phyloP scores from a whole-genome alignment of 2,329 filamentous ascomycete genomes.

The Fusarium annulatum region DNA sequence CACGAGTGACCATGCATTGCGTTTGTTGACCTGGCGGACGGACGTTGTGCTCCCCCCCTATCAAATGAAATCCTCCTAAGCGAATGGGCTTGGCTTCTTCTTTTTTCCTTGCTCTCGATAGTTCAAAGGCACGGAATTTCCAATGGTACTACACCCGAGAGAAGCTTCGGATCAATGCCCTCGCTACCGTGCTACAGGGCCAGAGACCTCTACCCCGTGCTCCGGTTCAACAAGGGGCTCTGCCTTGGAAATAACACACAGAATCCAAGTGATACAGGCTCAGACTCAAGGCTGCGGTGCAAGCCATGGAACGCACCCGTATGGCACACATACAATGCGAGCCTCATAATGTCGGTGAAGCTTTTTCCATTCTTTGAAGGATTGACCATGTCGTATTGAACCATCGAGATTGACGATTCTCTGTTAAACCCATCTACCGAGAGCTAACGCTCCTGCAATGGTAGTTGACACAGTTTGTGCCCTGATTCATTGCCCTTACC shows the following conservation, averaged over 20 bases:
- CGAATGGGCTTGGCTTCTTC: constrained; percentile 2
- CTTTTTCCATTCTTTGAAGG: background rate
- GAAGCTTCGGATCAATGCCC: background rate
- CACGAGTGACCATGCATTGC: constrained; percentile 24
- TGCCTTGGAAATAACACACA: constrained; percentile 30
- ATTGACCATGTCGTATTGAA: background rate
- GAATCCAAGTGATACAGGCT: constrained; percentile 5
- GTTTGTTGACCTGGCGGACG: constrained; percentile 9
- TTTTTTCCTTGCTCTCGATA: background rate
- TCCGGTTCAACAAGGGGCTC: constrained; percentile 22
- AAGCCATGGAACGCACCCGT: constrained; percentile 11
- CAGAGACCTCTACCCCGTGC: constrained; percentile 13
- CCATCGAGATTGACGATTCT: constrained; percentile 12
- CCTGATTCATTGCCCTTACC: constrained; percentile 4
- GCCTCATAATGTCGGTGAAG: constrained; percentile 28
- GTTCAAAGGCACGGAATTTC: background rate
- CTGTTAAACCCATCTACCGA: constrained; percentile 8
- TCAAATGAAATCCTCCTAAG: background rate
- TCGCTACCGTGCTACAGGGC: constrained; percentile 9
- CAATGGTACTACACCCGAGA: constrained; percentile 8
- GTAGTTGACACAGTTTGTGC: background rate
- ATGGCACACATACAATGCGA: background rate
- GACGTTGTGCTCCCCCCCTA: constrained; percentile 1
- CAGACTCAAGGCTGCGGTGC: constrained; percentile 25
- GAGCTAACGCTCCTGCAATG: background rate